Percentiles rank a stretch among this genome's conserved stretches.
Evolutionary conservation across 2,329 filamentous ascomycete genomes (phyloP).

Genomic region (Sclerotinia minor): DNA sequence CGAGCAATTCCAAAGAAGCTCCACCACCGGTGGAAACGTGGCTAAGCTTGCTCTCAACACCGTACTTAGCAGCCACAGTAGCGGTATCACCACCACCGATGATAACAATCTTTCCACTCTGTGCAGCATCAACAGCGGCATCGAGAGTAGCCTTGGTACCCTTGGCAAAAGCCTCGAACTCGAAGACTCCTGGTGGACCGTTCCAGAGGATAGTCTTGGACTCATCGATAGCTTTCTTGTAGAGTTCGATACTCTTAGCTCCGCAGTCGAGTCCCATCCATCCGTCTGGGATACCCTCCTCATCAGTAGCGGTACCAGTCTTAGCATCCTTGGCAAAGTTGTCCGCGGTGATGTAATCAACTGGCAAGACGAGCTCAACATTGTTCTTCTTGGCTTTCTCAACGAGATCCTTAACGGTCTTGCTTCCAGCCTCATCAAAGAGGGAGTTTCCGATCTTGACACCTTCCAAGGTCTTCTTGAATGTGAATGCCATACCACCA

Average conservation of each 20-base stretch:
- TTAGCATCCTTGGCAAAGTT: constrained; percentile 88
- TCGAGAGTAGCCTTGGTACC: constrained; percentile 93
- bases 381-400: constrained; percentile 96
- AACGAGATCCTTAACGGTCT: constrained; percentile 83
- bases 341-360: constrained; percentile 94
- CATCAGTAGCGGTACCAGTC: constrained; percentile 78
- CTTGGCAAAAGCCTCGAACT: constrained; percentile 90
- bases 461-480: constrained; percentile 97
- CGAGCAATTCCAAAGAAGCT: constrained; percentile 90
- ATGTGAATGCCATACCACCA: constrained; percentile 98
- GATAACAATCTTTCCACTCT: constrained; percentile 91
- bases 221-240: constrained; percentile 81
- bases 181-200: constrained; percentile 94
- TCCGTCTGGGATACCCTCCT: constrained; percentile 88
- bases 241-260: constrained; percentile 82
- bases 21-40: constrained; percentile 97
- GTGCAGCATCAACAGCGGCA: constrained; percentile 77
- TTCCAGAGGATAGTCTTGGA: constrained; percentile 99
- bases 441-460: constrained; percentile 87
- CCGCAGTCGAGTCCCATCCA: constrained; percentile 99
- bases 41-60: constrained; percentile 93
- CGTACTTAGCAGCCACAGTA: constrained; percentile 96
- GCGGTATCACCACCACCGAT: constrained; percentile 98
- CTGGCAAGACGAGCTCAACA: constrained; percentile 91
- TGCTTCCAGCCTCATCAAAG: constrained; percentile 90